A percentile compares a stretch with the other conserved stretches of the same genome.
phyloP scores from a whole-genome alignment of 2,329 filamentous ascomycete species.

The Microcera coccophila region DNA sequence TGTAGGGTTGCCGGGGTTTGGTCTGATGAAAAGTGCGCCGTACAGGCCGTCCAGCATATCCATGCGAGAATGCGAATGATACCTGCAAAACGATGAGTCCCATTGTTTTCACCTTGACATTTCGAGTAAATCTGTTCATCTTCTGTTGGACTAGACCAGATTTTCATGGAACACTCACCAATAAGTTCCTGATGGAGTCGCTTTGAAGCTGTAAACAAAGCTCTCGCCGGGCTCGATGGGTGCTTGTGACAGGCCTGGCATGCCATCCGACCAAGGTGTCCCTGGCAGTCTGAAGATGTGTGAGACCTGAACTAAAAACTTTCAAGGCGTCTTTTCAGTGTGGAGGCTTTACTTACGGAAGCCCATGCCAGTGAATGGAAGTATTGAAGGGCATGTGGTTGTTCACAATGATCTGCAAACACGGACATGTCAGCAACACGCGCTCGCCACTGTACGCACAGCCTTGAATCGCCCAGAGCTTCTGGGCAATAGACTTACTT shows the following conservation, averaged over 20 bases:
- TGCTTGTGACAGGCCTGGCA: conserved; percentile 53
- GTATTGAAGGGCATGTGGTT: conserved; percentile 47
- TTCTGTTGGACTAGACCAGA: too few relatives aligned
- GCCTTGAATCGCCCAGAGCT: not conserved
- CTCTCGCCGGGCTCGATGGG: conserved; percentile 45
- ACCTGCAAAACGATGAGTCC: too few relatives aligned
- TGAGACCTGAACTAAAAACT: not conserved
- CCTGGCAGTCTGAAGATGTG: conserved; percentile 45
- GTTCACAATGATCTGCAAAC: conserved; percentile 34
- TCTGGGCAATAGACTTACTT: conserved; percentile 7
- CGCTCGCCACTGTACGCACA: too few relatives aligned
- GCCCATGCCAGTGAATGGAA: conserved; percentile 49
- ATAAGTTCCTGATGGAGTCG: conserved; percentile 54
- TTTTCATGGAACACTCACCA: too few relatives aligned
- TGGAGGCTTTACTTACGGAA: not conserved
- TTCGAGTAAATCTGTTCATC: too few relatives aligned
- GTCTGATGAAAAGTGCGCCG: conserved; percentile 51
- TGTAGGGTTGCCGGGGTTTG: conserved; percentile 26
- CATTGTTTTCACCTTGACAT: too few relatives aligned
- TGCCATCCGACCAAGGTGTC: conserved; percentile 59
- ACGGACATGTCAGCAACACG: not conserved
- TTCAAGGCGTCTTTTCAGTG: not conserved
- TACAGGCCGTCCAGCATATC: conserved; percentile 59
- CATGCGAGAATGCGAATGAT: conserved; percentile 53
- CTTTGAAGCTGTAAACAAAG: conserved; percentile 54